phyloP scores from a whole-genome alignment of 352 stramenopile genomes.

The Sclerospora graminicola region DNA sequence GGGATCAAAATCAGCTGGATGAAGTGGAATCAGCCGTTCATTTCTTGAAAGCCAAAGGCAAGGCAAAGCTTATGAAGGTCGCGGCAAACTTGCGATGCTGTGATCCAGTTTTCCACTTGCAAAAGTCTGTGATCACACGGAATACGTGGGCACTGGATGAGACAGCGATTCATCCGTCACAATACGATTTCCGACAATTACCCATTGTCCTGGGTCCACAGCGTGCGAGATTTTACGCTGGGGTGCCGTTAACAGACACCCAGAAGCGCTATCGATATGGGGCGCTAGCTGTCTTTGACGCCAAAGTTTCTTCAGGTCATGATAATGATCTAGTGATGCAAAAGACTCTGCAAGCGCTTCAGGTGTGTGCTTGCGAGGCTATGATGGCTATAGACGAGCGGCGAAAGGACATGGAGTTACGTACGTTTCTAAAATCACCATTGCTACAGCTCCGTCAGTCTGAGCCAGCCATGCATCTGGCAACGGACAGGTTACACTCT shows the following conservation, averaged over 20 bases:
- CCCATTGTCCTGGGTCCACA: constrained; percentile 64
- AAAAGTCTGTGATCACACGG: constrained; percentile 35
- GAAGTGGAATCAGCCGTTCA: constrained; percentile 16
- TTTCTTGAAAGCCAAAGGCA: constrained; percentile 40
- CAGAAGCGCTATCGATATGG: constrained; percentile 36
- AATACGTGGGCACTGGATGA: constrained; percentile 27
- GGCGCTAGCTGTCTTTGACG: constrained; percentile 58
- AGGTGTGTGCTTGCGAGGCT: constrained; percentile 24
- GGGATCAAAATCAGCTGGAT: constrained; percentile 5
- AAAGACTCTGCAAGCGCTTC: constrained; percentile 19
- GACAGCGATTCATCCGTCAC: constrained; percentile 12
- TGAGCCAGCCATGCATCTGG: constrained; percentile 30
- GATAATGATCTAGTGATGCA: constrained; percentile 34
- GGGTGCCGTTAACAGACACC: constrained; percentile 42
- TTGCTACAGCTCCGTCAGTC: constrained; percentile 37
- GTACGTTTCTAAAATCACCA: constrained; percentile 39
- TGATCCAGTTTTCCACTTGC: constrained; percentile 41
- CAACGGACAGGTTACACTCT: constrained; percentile 12
- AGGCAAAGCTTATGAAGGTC: constrained; percentile 43
- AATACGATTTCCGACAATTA: constrained; percentile 43
- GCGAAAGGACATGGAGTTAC: constrained; percentile 35
- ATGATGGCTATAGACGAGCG: constrained; percentile 33
- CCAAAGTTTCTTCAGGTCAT: constrained; percentile 19
- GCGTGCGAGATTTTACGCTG: constrained; percentile 60
- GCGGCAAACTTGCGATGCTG: constrained; percentile 55